Conservation (phyloP, 306 rosid genomes). For the cucumber (Cucumis sativus) region Cucumber_9930_V3 NC_026661.2:13375001-13375500, state of each 20-base stretch:
- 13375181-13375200: constrained; percentile 21
- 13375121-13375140: constrained; percentile 36
- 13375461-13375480: background rate
- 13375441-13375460: background rate
- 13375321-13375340: constrained; percentile 23
- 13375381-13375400: constrained; percentile 22
- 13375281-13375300: constrained; percentile 24
- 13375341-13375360: constrained; percentile 17
- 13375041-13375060: constrained; percentile 35
- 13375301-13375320: constrained; percentile 38
- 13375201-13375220: background rate
- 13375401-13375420: constrained; percentile 19
- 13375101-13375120: constrained; percentile 38
- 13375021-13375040: constrained; percentile 42
- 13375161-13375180: constrained; percentile 36
- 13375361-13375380: constrained; percentile 24
- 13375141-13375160: constrained; percentile 47
- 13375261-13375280: constrained; percentile 10
- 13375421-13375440: constrained; percentile 29
- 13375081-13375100: constrained; percentile 22
- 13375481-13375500: constrained; percentile 13
- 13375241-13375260: constrained; percentile 30
- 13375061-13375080: constrained; percentile 50
- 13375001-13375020: constrained; percentile 43
- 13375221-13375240: constrained; percentile 31